Evolutionary conservation across 495 filamentous ascomycete species (phyloP).

Genomic region (Penicillium canescens): DNA sequence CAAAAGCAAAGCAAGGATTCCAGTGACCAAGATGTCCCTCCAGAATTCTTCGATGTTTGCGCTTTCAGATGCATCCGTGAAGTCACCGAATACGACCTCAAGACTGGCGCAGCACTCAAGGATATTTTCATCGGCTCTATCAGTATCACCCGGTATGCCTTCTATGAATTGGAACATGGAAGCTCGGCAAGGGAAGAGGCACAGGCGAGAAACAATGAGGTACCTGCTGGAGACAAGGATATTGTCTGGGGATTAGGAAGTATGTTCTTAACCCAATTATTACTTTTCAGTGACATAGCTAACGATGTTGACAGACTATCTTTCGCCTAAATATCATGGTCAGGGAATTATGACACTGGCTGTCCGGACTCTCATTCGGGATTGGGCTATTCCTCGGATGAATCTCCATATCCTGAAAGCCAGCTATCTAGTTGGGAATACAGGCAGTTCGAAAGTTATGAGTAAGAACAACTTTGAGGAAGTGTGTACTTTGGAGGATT

Average conservation of each 20-base stretch:
- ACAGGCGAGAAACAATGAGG: slow-evolving; percentile 14
- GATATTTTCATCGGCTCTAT: slow-evolving; percentile 26
- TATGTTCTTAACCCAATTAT: neutral
- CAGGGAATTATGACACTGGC: slow-evolving; percentile 30
- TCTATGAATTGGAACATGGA: slow-evolving; percentile 20
- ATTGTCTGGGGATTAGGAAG: slow-evolving; percentile 27
- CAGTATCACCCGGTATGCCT: slow-evolving; percentile 16
- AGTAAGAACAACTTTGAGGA: slow-evolving; percentile 25
- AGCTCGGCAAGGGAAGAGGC: slow-evolving; percentile 18
- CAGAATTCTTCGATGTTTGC: slow-evolving; percentile 15
- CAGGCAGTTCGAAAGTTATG: slow-evolving; percentile 24
- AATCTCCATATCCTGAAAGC: slow-evolving; percentile 19
- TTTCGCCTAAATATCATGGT: slow-evolving; percentile 23
- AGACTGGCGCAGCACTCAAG: slow-evolving; percentile 8
- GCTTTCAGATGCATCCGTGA: slow-evolving; percentile 29
- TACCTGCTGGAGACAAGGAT: slow-evolving; percentile 17
- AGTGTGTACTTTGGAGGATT: slow-evolving; percentile 15
- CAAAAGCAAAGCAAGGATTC: neutral
- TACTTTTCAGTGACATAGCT: neutral
- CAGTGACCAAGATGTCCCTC: neutral
- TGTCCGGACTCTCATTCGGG: slow-evolving; percentile 15
- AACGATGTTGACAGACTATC: slow-evolving; percentile 17
- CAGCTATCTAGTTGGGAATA: slow-evolving; percentile 20
- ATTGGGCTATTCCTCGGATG: slow-evolving; percentile 31
- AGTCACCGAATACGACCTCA: slow-evolving; percentile 6